Evolutionary conservation across 495 filamentous ascomycete species (phyloP), one percentile per base, ranked within the genome.

Genomic region (Hypoxylon trugodes): DNA sequence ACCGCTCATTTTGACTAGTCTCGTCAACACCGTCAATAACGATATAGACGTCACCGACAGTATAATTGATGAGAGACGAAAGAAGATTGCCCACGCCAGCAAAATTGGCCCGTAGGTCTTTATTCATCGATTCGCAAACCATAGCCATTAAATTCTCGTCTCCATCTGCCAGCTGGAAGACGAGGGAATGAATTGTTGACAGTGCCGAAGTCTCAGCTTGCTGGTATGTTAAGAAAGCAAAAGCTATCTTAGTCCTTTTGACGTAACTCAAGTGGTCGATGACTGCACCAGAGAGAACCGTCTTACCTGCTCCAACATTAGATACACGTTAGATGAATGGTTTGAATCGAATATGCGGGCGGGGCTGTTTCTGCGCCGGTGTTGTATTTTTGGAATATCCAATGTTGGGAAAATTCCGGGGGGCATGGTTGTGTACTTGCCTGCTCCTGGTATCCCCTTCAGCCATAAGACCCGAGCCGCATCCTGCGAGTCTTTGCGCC

Each of bases 1-100:
- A n/a, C 0, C 70, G 69, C 50, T 71, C 69, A 9, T 45, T 13
- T 50, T 61, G 53, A 36, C 66, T 53, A 26, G 69, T 71, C 63
- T 73, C 70, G 36, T 73, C 70, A 13, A 69, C 19, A 16, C 70
- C 70, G 45, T 73, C 70, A 30, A 73, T 50, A 41, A 71, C 36
- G 28, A 73, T 41, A 51, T 64, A 69, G 25, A 50, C 43, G 10
- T 52, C 26, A 13, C 70, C 70, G n/a, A n/a, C n/a, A 37, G 57
- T 40, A 35, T 45, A 52, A 6, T 10, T 37, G 38, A 69, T 38
- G 13, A 69, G 36, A 30, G 52, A 62, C 1, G 30, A 49, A 8
- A 65, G 35, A 53, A 71, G 35, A 12, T 50, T 16, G n/a, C 37
- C 37, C 19, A 16, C 37, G 28, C 15, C 53, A 37, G 38, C 35